These are phyloP conservation scores for Tricholoma terreum DNA, from an alignment of 768 basidiomycete genomes.

Conservation along the genomic window DNA sequence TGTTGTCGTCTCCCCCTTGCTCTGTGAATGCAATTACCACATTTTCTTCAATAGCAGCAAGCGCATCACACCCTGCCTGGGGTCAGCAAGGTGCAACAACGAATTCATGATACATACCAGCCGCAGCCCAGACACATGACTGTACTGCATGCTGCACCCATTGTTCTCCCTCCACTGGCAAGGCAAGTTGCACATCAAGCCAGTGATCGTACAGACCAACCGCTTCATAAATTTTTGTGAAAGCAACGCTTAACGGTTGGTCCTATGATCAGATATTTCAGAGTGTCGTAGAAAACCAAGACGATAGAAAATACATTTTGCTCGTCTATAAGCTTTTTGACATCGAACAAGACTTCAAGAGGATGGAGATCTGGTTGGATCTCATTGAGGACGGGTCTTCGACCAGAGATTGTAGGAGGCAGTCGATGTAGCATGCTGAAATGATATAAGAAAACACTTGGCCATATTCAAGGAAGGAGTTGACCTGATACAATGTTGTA, in stretches of 20 bases:
- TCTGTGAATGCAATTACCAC: conserved; percentile 67
- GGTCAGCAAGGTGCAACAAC: conserved; percentile 6
- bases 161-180: conserved; percentile 54
- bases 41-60: conserved; percentile 66
- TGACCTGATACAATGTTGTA: conserved; percentile 80
- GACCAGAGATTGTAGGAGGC: conserved; percentile 45
- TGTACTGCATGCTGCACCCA: conserved; percentile 75
- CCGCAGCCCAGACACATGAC: conserved; percentile 65
- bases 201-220: conserved; percentile 70
- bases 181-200: conserved; percentile 53
- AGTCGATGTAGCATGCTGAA: conserved; percentile 70
- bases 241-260: conserved; percentile 68
- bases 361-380: conserved; percentile 76
- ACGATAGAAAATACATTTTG: conserved; percentile 42
- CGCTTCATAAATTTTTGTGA: conserved; percentile 65
- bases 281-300: background rate
- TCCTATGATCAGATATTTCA: conserved; percentile 38
- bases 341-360: conserved; percentile 72
- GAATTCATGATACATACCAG: conserved; percentile 42
- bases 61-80: conserved; percentile 56
- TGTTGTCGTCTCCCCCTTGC: conserved; percentile 56
- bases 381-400: conserved; percentile 59
- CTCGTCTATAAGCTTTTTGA: conserved; percentile 70
- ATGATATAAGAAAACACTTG: conserved; percentile 1
- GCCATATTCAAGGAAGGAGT: conserved; percentile 5